These are phyloP conservation scores for Ascochyta clinopodiicola DNA, from an alignment of 2,329 filamentous ascomycete genomes.

Conservation along the genomic window DNA sequence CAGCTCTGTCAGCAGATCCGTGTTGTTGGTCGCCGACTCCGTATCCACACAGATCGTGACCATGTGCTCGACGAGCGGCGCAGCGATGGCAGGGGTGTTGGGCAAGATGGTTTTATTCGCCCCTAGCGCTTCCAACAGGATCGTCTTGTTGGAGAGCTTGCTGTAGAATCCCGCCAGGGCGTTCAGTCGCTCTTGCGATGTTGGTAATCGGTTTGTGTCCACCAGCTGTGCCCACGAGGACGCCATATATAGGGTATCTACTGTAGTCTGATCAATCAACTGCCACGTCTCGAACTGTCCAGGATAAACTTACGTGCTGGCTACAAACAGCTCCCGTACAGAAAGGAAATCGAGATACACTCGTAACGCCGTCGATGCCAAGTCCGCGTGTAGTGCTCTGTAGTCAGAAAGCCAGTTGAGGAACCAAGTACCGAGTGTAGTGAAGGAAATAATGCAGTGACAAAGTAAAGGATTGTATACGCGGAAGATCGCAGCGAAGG, in stretches of 20 bases:
- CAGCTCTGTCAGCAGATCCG: constrained; percentile 30
- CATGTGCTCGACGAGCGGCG: constrained; percentile 17
- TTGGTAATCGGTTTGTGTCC: not conserved
- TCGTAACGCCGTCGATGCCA: too few relatives aligned
- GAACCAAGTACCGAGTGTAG: too few relatives aligned
- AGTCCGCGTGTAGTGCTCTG: too few relatives aligned
- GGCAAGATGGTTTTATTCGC: not conserved
- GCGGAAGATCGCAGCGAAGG: too few relatives aligned
- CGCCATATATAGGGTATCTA: not conserved
- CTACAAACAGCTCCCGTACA: too few relatives aligned
- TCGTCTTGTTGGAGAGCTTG: not conserved
- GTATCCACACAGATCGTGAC: constrained; percentile 32
- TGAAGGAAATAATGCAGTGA: too few relatives aligned
- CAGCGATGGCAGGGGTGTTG: not conserved
- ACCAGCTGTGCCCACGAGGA: not conserved
- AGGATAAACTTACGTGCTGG: too few relatives aligned
- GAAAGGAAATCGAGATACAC: too few relatives aligned
- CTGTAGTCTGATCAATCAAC: not conserved
- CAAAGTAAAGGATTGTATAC: too few relatives aligned
- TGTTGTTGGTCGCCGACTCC: constrained; percentile 32
- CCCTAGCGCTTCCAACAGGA: not conserved
- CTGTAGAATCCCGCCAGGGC: not conserved
- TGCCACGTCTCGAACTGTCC: too few relatives aligned
- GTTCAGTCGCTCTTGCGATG: not conserved
- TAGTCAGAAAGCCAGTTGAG: too few relatives aligned